phyloP scores from a whole-genome alignment of 2,329 filamentous ascomycete genomes.

The Chlorencoelia australis region DNA sequence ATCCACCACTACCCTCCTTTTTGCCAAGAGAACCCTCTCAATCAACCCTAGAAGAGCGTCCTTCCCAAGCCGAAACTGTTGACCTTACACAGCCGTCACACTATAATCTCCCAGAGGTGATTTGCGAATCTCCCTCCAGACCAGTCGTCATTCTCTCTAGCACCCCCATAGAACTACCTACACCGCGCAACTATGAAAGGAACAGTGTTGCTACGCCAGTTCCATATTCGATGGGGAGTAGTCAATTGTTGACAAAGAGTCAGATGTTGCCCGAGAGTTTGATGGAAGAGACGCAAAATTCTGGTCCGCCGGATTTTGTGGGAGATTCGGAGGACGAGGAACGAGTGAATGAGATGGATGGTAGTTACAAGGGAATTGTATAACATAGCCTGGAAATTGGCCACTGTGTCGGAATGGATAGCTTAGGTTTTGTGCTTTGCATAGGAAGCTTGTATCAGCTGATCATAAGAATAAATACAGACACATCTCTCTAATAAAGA shows the following conservation, averaged over 20 bases:
- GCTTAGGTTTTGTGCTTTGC: no score
- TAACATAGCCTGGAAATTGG: no score
- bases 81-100: conserved; percentile 21
- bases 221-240: conserved; percentile 19
- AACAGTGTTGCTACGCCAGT: conserved; percentile 10
- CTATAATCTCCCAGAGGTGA: conserved; percentile 12
- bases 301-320: conserved; percentile 32
- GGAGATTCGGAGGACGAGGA: conserved; percentile 35
- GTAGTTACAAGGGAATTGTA: no score
- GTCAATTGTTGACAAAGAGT: conserved; percentile 38
- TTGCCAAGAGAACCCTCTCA: not conserved
- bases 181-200: conserved; percentile 1
- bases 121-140: conserved; percentile 22
- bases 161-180: conserved; percentile 12
- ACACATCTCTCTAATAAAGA: no score
- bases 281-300: conserved; percentile 30
- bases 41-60: not conserved
- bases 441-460: no score
- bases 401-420: no score
- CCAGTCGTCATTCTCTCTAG: conserved; percentile 14
- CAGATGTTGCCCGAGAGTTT: conserved; percentile 43
- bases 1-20: not conserved
- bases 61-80: conserved; percentile 26
- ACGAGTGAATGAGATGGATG: no score
- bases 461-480: no score